Conservation (phyloP, 805 yeast species). For the Wickerhamomyces chaumierensis region DNA sequence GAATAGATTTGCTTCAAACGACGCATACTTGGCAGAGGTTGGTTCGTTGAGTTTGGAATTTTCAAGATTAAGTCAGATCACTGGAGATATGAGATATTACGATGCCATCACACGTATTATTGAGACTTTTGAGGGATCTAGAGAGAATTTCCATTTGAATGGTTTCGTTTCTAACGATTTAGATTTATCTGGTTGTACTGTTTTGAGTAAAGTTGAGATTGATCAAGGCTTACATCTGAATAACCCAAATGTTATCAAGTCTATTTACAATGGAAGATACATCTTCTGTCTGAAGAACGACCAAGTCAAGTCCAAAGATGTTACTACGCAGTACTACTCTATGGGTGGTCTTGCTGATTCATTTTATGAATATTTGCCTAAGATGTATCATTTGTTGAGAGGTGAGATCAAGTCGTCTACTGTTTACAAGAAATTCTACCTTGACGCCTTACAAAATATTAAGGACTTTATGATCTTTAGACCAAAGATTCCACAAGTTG, state of each 20-base stretch:
- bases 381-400: conserved; percentile 32
- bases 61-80: conserved; percentile 38
- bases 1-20: conserved; percentile 27
- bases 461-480: conserved; percentile 29
- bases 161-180: conserved; percentile 32
- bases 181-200: conserved; percentile 41
- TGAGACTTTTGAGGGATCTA: conserved; percentile 23
- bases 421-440: conserved; percentile 22
- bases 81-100: conserved; percentile 35
- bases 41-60: conserved; percentile 43
- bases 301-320: conserved; percentile 9
- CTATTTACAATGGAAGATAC: conserved; percentile 20
- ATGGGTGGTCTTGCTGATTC: conserved; percentile 34
- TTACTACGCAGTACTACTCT: conserved; percentile 17
- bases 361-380: conserved; percentile 37
- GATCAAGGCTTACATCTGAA: conserved; percentile 22
- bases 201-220: conserved; percentile 19
- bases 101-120: conserved; percentile 37
- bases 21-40: conserved; percentile 31
- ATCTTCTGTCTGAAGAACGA: conserved; percentile 23
- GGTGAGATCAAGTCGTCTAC: conserved; percentile 22
- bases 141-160: conserved; percentile 24
- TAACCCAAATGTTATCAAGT: conserved; percentile 25
- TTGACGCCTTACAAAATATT: conserved; percentile 26
- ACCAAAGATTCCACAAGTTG: conserved; percentile 33